phyloP scores from a whole-genome alignment of 2,329 filamentous ascomycete genomes.

The Fusarium agapanthi region DNA sequence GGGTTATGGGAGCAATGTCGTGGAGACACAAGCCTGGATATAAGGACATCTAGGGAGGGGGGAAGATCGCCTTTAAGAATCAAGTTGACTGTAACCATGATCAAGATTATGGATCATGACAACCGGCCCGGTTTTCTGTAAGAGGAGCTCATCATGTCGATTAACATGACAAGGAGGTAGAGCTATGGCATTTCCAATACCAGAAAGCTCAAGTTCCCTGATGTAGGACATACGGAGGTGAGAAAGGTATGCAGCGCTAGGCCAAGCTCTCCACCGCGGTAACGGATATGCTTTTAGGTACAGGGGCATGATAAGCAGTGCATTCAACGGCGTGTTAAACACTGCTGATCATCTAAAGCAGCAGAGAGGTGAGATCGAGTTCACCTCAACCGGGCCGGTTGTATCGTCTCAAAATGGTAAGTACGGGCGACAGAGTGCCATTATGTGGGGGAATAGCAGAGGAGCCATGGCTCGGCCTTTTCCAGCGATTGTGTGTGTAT shows the following conservation, averaged over 20 bases:
- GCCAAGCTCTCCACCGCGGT: slow-evolving; percentile 29
- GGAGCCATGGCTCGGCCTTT: slow-evolving; percentile 38
- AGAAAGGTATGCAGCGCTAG: slow-evolving; percentile 3
- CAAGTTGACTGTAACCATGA: slow-evolving; percentile 16
- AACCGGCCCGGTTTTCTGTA: slow-evolving; percentile 38
- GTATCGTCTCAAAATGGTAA: slow-evolving; percentile 14
- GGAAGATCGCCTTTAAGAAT: slow-evolving; percentile 33
- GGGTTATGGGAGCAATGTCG: slow-evolving; percentile 23
- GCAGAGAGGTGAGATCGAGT: neutral
- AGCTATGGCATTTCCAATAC: neutral
- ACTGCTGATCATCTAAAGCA: neutral
- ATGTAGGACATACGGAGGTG: slow-evolving; percentile 7
- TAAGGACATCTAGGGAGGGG: slow-evolving; percentile 1
- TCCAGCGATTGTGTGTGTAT: slow-evolving; percentile 1
- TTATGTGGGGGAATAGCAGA: slow-evolving; percentile 36
- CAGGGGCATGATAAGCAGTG: slow-evolving; percentile 37
- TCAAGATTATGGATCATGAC: slow-evolving; percentile 9
- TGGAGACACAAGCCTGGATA: slow-evolving; percentile 34
- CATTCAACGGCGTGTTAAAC: neutral
- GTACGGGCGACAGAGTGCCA: slow-evolving; percentile 21
- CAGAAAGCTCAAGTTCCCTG: slow-evolving; percentile 8
- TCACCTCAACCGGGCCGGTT: slow-evolving; percentile 31
- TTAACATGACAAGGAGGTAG: neutral
- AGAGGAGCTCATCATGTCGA: slow-evolving; percentile 27
- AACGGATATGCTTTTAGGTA: slow-evolving; percentile 22